Conservation (phyloP, 371 early-diverging fungal genomes). For the Cokeromyces recurvatus region DNA sequence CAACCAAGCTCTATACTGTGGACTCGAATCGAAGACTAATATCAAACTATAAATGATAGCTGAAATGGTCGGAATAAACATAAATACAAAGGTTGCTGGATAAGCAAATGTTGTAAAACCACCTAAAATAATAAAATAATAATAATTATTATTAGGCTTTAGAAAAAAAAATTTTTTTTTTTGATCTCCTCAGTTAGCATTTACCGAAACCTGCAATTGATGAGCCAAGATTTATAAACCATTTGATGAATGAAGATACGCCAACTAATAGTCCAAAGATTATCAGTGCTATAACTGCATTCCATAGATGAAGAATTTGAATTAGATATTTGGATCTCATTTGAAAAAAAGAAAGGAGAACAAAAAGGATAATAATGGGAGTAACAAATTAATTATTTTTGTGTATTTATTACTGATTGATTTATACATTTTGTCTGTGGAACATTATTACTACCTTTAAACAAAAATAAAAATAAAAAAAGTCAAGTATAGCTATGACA, state of each 20-base stretch:
- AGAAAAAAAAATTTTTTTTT: too few relatives aligned
- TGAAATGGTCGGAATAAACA: conserved; percentile 32
- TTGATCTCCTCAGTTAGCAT: background rate
- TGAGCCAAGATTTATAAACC: conserved; percentile 27
- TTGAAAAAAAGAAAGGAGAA: background rate
- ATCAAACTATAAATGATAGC: conserved; percentile 29
- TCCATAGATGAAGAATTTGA: conserved; percentile 19
- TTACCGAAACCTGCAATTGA: conserved; percentile 33
- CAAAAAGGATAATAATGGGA: background rate
- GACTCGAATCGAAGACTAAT: conserved; percentile 28
- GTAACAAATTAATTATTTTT: too few relatives aligned
- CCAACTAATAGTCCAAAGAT: conserved; percentile 20
- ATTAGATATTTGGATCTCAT: conserved; percentile 8
- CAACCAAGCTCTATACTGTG: conserved; percentile 31
- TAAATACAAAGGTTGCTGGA: conserved; percentile 41
- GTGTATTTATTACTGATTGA: too few relatives aligned
- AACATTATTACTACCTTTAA: too few relatives aligned
- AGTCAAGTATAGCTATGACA: too few relatives aligned
- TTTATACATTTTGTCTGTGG: too few relatives aligned
- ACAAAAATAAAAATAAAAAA: too few relatives aligned
- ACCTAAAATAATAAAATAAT: conserved; percentile 10
- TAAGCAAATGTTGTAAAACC: conserved; percentile 36
- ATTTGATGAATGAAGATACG: conserved; percentile 18
- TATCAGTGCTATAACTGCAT: conserved; percentile 10
- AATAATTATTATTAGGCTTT: too few relatives aligned